Evolutionary conservation across 164 flowering plant genomes (phyloP), one percentile per base, ranked within the genome.

Genomic region (Chloranthus sessilifolius): DNA sequence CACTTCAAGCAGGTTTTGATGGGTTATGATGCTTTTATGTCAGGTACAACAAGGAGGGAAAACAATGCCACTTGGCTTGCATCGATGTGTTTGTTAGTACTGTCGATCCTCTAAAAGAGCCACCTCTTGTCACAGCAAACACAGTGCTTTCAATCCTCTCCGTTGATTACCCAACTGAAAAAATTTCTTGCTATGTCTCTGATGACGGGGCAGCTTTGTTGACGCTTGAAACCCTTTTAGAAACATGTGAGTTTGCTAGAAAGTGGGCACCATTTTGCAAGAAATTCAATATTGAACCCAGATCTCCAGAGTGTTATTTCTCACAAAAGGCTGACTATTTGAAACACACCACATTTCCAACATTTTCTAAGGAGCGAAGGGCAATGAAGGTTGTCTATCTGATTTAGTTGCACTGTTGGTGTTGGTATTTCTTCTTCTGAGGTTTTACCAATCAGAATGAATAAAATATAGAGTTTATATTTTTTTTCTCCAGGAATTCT

Each of bases 121-220:
- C 45, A 2, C 66, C 66, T 36, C 55, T 62, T 41, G 40, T 55
- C 21, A 55, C 51, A 20, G 57, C 58, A 15, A 60, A 53, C 46
- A 53, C 47, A 29, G 16, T 60, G 16, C 52, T 60, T 23, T 60
- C 64, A 29, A 47, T 60, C n/a, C 57, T 59, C 52, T 44, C 63
- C 26, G 63, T 59, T 28, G 63, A 59, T 21, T 61, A 61, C 50
- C 65, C 66, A 1, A 46, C 47, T 19, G 56, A 62, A 5, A 62
- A 62, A 16, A 47, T 62, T 49, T 50, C 61, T 36, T 62, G 61
- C 25, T 62, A 55, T 50, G 60, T 62, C 34, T 61, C 65, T 47
- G 59, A 61, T 48, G 59, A 61, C 48, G 60, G 65, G 27, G 53
- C 65, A 7, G 30, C 65, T 19, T 26, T 52, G 17, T n/a, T 52